These are phyloP conservation scores for Euphorbia peplus DNA, from an alignment of 345 rosid genomes.

Conservation along the genomic window DNA sequence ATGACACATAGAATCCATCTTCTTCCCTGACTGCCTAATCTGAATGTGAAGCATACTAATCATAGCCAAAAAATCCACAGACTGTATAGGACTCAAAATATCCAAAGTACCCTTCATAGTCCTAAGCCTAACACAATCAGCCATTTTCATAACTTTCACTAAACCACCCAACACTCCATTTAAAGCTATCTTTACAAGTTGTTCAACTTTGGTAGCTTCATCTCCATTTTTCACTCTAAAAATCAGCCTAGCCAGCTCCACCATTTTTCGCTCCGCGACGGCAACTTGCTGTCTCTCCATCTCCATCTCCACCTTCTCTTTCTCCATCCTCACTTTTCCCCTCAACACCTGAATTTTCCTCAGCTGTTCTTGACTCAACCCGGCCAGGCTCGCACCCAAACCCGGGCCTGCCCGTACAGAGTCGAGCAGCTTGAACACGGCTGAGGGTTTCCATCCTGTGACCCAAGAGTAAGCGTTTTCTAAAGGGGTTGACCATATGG, in stretches of 20 bases:
- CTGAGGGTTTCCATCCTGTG: slow-evolving; percentile 84
- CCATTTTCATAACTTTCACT: slow-evolving; percentile 69
- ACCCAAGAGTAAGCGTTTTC: slow-evolving; percentile 71
- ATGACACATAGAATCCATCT: neutral
- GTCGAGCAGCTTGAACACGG: slow-evolving; percentile 45
- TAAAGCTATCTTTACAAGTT: slow-evolving; percentile 46
- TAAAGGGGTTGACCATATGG: slow-evolving; percentile 54
- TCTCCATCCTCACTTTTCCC: slow-evolving; percentile 52
- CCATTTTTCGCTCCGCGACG: slow-evolving; percentile 59
- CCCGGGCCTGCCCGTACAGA: slow-evolving; percentile 31
- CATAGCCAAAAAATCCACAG: slow-evolving; percentile 60
- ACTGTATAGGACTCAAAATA: slow-evolving; percentile 49
- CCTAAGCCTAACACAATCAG: slow-evolving; percentile 78
- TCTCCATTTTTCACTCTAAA: slow-evolving; percentile 24
- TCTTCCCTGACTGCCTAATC: slow-evolving; percentile 47
- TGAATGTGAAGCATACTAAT: slow-evolving; percentile 49
- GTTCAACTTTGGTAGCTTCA: slow-evolving; percentile 20
- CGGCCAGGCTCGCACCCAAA: slow-evolving; percentile 21
- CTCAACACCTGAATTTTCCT: slow-evolving; percentile 52
- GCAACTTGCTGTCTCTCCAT: slow-evolving; percentile 85
- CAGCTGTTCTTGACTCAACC: slow-evolving; percentile 48
- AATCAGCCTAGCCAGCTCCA: slow-evolving; percentile 51
- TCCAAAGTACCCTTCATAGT: slow-evolving; percentile 73
- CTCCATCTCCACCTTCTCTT: slow-evolving; percentile 69
- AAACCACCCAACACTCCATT: slow-evolving; percentile 40